A percentile compares a stretch with the other conserved stretches of the same genome.
These are phyloP conservation scores for Lagenaria siceraria DNA, from an alignment of 306 rosid species.

Conservation along the genomic window DNA sequence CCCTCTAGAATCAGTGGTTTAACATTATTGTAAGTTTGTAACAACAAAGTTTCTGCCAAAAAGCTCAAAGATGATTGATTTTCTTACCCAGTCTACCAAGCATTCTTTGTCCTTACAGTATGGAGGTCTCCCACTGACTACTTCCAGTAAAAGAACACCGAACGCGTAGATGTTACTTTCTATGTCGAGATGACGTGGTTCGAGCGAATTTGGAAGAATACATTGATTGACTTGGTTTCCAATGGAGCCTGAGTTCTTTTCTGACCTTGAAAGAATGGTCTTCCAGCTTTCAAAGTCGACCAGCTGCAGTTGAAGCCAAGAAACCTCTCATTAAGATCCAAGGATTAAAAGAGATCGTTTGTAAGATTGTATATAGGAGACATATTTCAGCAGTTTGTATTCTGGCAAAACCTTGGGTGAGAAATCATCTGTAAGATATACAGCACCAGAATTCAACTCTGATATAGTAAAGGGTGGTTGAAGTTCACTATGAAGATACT, in stretches of 20 bases:
- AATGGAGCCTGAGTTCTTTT: slow-evolving; percentile 63
- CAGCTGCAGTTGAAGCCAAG: slow-evolving; percentile 35
- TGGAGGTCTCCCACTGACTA: slow-evolving; percentile 82
- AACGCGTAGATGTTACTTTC: slow-evolving; percentile 71
- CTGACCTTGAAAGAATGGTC: slow-evolving; percentile 79
- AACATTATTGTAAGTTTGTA: background rate
- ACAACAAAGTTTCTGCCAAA: background rate
- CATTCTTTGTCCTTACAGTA: slow-evolving; percentile 64
- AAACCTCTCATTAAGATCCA: background rate
- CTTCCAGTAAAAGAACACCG: slow-evolving; percentile 75
- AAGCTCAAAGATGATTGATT: slow-evolving; percentile 9
- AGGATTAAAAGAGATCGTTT: background rate
- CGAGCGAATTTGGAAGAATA: slow-evolving; percentile 73
- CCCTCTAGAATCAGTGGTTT: slow-evolving; percentile 4
- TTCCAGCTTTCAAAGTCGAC: slow-evolving; percentile 99
- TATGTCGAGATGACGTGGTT: slow-evolving; percentile 74
- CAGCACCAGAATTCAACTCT: slow-evolving; percentile 80
- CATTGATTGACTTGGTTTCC: slow-evolving; percentile 66
- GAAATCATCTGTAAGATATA: slow-evolving; percentile 93
- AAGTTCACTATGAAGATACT: slow-evolving; percentile 73
- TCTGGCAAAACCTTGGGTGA: slow-evolving; percentile 61
- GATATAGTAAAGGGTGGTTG: slow-evolving; percentile 93
- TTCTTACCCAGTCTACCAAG: slow-evolving; percentile 91
- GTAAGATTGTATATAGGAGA: background rate
- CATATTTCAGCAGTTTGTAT: background rate